Evolutionary conservation across 2,329 filamentous ascomycete species (phyloP).

Genomic region (Camillea tinctor): DNA sequence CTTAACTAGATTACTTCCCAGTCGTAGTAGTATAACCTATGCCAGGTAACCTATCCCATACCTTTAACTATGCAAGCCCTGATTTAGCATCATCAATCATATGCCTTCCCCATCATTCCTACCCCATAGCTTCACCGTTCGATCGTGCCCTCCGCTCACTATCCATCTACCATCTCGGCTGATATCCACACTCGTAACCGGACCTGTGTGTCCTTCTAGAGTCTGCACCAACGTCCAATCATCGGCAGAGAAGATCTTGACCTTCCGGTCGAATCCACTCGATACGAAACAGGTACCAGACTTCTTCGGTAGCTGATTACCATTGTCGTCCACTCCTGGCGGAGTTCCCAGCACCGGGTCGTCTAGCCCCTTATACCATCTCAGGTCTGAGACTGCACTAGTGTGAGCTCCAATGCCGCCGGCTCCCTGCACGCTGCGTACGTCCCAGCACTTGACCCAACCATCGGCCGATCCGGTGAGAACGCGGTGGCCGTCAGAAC

Average conservation of each 20-base stretch:
- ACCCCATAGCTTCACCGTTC: conserved; percentile 95
- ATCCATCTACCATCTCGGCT: conserved; percentile 88
- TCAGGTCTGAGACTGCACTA: conserved; percentile 85
- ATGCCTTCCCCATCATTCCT: conserved; percentile 69
- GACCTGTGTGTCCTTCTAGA: conserved; percentile 85
- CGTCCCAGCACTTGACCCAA: conserved; percentile 97
- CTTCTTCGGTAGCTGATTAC: conserved; percentile 72
- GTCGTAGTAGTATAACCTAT: too few relatives aligned
- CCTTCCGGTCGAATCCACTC: conserved; percentile 88
- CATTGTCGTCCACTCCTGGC: conserved; percentile 63
- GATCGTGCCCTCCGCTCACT: conserved; percentile 88
- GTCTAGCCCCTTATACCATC: conserved; percentile 90
- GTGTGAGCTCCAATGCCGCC: conserved; percentile 89
- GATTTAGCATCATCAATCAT: conserved; percentile 26
- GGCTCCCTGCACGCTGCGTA: conserved; percentile 80
- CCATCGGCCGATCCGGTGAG: conserved; percentile 91
- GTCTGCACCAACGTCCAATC: conserved; percentile 91
- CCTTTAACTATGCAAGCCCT: too few relatives aligned
- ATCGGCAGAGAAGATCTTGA: conserved; percentile 94
- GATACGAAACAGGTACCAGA: conserved; percentile 89
- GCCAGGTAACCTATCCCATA: too few relatives aligned
- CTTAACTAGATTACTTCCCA: too few relatives aligned
- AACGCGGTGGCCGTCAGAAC: conserved; percentile 84
- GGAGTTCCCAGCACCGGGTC: conserved; percentile 63
- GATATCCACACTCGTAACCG: conserved; percentile 87